Conservation (phyloP, 805 yeast genomes). For the Candida vaughaniae region DNA sequence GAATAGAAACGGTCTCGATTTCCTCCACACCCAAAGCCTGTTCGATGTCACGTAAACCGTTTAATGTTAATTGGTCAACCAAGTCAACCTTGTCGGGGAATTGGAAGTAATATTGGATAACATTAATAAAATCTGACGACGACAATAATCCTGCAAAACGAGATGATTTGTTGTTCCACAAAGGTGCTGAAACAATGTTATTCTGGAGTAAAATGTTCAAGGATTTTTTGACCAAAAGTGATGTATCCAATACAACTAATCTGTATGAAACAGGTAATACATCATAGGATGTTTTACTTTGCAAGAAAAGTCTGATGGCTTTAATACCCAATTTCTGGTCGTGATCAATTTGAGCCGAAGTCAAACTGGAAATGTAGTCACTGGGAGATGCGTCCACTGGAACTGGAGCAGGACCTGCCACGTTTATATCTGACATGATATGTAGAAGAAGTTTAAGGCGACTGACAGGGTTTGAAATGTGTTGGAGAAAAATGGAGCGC, state of each 20-base stretch:
- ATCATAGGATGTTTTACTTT: conserved; percentile 92
- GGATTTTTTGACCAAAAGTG: conserved; percentile 85
- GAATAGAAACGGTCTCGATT: conserved; percentile 81
- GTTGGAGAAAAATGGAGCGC: background rate
- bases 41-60: conserved; percentile 85
- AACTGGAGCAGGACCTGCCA: background rate
- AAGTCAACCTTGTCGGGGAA: conserved; percentile 84
- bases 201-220: conserved; percentile 87
- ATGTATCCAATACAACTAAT: conserved; percentile 88
- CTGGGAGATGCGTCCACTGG: conserved; percentile 34
- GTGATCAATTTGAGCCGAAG: conserved; percentile 43
- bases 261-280: conserved; percentile 94
- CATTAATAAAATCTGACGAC: conserved; percentile 89
- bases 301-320: conserved; percentile 79
- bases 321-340: conserved; percentile 76
- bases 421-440: conserved; percentile 2
- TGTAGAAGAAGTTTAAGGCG: no score
- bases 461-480: background rate
- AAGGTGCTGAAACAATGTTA: conserved; percentile 92
- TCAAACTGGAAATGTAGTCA: conserved; percentile 41
- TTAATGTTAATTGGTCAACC: conserved; percentile 80
- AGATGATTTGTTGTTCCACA: conserved; percentile 88
- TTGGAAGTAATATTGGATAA: conserved; percentile 89
- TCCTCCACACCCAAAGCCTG: conserved; percentile 82
- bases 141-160: conserved; percentile 93